Conservation (phyloP, 163 green algal species). For the Botryococcus braunii region DNA sequence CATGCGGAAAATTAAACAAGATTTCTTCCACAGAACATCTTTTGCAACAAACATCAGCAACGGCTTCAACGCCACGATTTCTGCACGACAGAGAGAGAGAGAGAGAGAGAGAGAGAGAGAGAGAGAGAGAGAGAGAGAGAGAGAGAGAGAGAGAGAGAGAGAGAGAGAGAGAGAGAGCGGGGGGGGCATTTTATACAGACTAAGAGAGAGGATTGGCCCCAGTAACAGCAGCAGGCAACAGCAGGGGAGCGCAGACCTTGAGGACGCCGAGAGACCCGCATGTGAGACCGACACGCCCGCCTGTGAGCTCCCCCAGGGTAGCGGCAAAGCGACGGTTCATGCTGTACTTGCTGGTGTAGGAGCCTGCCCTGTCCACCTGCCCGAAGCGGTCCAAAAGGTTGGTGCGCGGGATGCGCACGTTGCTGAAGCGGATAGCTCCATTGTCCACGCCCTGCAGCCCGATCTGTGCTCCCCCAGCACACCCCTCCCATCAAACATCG, state of each 20-base stretch:
- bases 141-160: too few species aligned
- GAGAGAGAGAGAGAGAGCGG: too few species aligned
- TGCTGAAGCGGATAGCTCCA: conserved; percentile 70
- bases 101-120: too few species aligned
- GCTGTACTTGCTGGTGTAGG: conserved; percentile 54
- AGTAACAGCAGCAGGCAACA: neutral
- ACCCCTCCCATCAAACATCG: neutral
- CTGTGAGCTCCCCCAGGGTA: conserved; percentile 81
- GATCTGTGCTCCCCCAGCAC: conserved; percentile 34
- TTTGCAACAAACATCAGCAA: too few species aligned
- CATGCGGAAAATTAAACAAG: too few species aligned
- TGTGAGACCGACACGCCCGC: conserved; percentile 68
- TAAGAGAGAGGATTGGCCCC: too few species aligned
- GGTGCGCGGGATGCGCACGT: conserved; percentile 61
- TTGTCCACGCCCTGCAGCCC: conserved; percentile 83
- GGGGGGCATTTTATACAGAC: too few species aligned
- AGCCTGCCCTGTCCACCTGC: conserved; percentile 43
- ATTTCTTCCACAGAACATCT: too few species aligned
- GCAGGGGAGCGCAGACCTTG: conserved; percentile 21
- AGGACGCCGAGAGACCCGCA: conserved; percentile 60
- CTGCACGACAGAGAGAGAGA: too few species aligned
- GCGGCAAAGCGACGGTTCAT: conserved; percentile 60
- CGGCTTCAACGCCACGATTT: too few species aligned
- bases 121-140: too few species aligned
- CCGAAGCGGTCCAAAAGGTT: conserved; percentile 81